Evolutionary conservation across 1,284 basidiomycete genomes (phyloP).

Genomic region (Microbotryum intermedium): DNA sequence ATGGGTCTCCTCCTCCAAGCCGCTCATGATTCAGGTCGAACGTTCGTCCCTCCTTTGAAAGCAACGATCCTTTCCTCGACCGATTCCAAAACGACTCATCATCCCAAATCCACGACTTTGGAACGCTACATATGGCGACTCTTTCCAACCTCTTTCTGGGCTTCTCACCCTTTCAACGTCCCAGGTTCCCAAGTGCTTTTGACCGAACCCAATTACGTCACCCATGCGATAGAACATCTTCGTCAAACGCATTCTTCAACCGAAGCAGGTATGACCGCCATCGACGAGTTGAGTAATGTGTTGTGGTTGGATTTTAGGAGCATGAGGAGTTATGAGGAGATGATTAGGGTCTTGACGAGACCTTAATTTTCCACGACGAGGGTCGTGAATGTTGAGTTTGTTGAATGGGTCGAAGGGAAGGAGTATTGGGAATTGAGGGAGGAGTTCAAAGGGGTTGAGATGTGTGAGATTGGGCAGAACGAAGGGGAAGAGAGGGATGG

Average conservation of each 20-base stretch:
- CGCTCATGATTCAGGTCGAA: constrained; percentile 5
- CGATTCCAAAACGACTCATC: not conserved
- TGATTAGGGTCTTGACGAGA: not conserved
- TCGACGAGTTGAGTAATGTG: constrained; percentile 2
- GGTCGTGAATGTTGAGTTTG: constrained; percentile 9
- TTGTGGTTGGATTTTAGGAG: constrained; percentile 11
- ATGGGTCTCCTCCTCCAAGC: constrained; percentile 17
- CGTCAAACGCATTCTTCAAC: not conserved
- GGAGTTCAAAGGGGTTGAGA: constrained; percentile 2
- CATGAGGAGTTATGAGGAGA: not conserved
- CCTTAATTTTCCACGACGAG: constrained; percentile 15
- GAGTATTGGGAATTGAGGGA: constrained; percentile 2
- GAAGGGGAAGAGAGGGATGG: not conserved
- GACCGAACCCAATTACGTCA: constrained; percentile 7
- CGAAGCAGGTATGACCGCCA: not conserved
- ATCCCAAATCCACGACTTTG: not conserved
- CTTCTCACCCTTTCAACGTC: not conserved
- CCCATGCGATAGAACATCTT: constrained; percentile 4
- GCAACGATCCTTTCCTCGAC: not conserved
- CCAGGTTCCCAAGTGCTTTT: not conserved
- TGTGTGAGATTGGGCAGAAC: constrained; percentile 6
- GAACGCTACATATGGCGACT: constrained; percentile 13
- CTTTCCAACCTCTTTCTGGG: constrained; percentile 18
- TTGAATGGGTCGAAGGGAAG: not conserved
- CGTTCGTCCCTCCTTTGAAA: constrained; percentile 13